Evolutionary conservation across 2,329 filamentous ascomycete genomes (phyloP), one percentile per base, ranked within the genome.

Genomic region (Zymoseptoria tritici): DNA sequence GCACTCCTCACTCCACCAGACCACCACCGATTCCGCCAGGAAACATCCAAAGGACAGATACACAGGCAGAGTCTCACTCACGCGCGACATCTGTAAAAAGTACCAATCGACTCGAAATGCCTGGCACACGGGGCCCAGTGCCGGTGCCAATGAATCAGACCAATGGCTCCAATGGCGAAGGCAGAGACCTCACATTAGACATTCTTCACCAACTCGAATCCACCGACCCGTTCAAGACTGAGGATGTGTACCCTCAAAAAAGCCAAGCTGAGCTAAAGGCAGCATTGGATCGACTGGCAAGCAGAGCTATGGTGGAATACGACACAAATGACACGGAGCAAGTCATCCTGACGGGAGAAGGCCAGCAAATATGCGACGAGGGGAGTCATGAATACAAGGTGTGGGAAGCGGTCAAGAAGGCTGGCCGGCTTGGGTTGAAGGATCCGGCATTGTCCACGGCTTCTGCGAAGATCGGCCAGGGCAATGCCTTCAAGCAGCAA

Each of bases 281-380:
- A 64, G 90, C 91, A 29, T 82, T 97, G 64, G 94, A 97, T 78
- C 85, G 91, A 67, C 83, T 99, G 57, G 83, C 81, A 29, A 94
- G 90, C 60, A 85, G 93, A 68, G 87, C 86, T 55, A 97, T 97
- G 91, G 81, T 97, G 64, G 80, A 83, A 66, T 97, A 96, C 76
- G 85, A 95, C 68, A 88, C 89, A 53, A 82, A 91, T 62, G 91
- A 97, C 67, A 81, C 82, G 56, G 90, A 97, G 73, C 85, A 92
- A 70, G 83, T 87, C 13, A 70, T 86, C 42, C 79, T 97, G 31
- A 94, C 95, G 61, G 77, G 83, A 65, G 91, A 93, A 71, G 92
- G 91, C 21, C 80, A 97, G 74, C 88, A 89, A 65, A 88, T 97
- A 57, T 73, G 73, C 21, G 74, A 76, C 54, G 73, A 79, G 53